Base-by-base conservation (phyloP, 139 green algal species). In the Asterochloris sp. region DNA sequence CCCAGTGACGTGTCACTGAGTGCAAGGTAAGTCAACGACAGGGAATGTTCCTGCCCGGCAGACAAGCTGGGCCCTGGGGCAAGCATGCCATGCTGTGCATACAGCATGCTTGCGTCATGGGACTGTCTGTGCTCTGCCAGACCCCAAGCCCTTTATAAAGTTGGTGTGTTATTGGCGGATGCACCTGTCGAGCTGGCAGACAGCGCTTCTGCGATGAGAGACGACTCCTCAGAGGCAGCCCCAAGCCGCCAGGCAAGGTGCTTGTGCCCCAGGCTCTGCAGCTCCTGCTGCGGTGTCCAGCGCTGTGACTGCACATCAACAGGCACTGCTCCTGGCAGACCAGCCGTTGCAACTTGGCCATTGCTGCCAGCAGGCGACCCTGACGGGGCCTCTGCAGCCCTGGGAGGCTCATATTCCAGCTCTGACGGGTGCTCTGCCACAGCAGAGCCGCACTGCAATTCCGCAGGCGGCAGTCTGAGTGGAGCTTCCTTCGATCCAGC, bases 181-280 rank as follows among this genome's bases (percentile, higher is more conserved):
- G 47, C 19, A 81, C 77, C 77, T 29, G 83, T 90, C 61, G 82
- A 83, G 78, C 66, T 84, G 69, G 87, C 83, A 16, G 19, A 67
- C 10, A 90, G 73, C 2, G 83, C 80, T 21, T 76, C 28, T 54
- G 81, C 78, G 6, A 90, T 77, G 0, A 90, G 73, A 0, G 82
- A 86, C 81, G 38, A 6, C n/a, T 69, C 68, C 14, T 28, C 76
- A 26, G 13, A 21, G 61, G 15, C 17, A 11, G 60, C 60, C 14
- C 76, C 76, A 19, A 80, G 61, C 0, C 60, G 76, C 76, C 76
- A 80, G 68, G n/a, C 67, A 14, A 80, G 60, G 54, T 62, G 54
- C 60, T 80, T 80, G 23, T 80, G 68, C 13, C 67, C 67, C 76
- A 80, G 8, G 60, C 60, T 69, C n/a, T 8, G 67, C 38, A 80